Base-by-base conservation (phyloP, 2,329 filamentous ascomycete species). In the Ceratocystis cubensis region DNA sequence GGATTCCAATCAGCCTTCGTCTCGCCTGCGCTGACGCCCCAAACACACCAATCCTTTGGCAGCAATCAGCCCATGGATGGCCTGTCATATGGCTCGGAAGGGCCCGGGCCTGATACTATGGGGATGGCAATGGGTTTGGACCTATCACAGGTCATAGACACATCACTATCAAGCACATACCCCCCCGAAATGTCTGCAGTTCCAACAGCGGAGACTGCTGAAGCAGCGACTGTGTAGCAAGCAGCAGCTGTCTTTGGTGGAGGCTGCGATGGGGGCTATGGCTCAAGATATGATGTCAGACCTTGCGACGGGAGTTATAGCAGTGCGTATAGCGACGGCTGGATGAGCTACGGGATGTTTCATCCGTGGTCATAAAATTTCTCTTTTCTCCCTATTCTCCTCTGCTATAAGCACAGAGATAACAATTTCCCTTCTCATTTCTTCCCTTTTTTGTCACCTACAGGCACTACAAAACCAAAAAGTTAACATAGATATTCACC, bases 151-250 rank as follows among this genome's bases (percentile, higher is more conserved):
- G 56, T 37, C 56, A 59, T 59, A 25, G 56, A 59, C 56, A 33
- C 56, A 30, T 59, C 56, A n/a, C 28, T 59, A 17, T 59, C 56
- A 15, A 37, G 28, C 17, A 30, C 17, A 8, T 59, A 59, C 28
- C 17, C 17, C 17, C 20, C 56, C 28, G 56, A 33, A 15, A 15
- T 57, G 13, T 5, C 53, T 7, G 53, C 53, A 15, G 28, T 57
- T 25, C 22, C 53, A 7, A 30, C 20, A 22, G 53, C 53, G 2
- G 53, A 59, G 15, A 17, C 56, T 59, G 30, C 56, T n/a, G 56
- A 59, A 30, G 56, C 56, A n/a, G 56, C 56, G 28, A 30, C 56
- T 59, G 56, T 25, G 7, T 59, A 59, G 56, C 56, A 59, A 37
- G 56, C 56, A 33, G 7, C 56, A 4, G 28, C 56, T 33, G 30